Base-by-base conservation (phyloP, 108 stramenopile genomes). In the Cyclostephanos invisitatus region DNA sequence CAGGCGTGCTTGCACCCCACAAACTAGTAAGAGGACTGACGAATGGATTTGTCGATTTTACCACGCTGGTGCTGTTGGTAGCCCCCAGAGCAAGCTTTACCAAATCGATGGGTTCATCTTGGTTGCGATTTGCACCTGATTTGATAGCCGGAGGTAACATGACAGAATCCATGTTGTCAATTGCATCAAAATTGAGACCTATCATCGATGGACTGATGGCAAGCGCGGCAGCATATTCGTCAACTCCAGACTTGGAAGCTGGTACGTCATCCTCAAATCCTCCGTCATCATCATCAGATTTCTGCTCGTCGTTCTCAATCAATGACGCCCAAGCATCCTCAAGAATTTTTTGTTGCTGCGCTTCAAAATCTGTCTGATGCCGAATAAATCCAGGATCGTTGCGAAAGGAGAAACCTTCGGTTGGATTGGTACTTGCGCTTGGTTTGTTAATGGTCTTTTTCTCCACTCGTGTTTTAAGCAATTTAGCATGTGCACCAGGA, bases 121-220 rank as follows among this genome's bases (percentile, higher is more conserved):
- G 65, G 20, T 8, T 48, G 0, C n/a, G 27, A 7, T 47, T 73
- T 49, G 70, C 38, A 28, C 70, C 70, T 18, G 61, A 68, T 25
- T 78, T 63, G 56, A 62, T 58, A 15, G 84, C 67, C 47, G 88
- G 86, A 17, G 88, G 86, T 46, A 78, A 65, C 81, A 89, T 87
- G 51, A 89, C 70, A 28, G 77, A 72, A 61, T 89, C 88, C 85
- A 89, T 89, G 63, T 80, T 68, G 38, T 87, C 70, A 37, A 79
- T 80, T 36, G 89, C 86, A 77, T 95, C 90, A 75, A 89, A 90
- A 8, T 90, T 90, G 53, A 95, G 77, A 1, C 93, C 93, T 68
- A 92, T 74, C 62, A 85, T 67, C 7, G 73, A 70, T 29, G 78
- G 78, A 54, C 87, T 94, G 21, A 91, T 89, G 22, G 89, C 91